Evolutionary conservation across 306 rosid genomes (phyloP), one percentile per base, ranked within the genome.

Genomic region (Gynostemma pentaphyllum): DNA sequence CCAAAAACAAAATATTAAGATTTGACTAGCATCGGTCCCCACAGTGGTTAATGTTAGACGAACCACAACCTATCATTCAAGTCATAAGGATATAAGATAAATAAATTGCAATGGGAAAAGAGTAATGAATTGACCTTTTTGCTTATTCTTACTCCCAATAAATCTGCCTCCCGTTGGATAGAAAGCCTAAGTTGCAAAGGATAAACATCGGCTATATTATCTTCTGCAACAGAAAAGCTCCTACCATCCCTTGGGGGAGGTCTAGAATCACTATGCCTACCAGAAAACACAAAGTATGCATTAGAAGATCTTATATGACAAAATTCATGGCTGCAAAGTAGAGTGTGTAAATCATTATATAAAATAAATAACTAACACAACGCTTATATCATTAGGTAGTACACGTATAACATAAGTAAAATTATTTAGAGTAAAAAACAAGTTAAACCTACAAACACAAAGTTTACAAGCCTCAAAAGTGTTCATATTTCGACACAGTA

Each of bases 141-240:
- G 80, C 95, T 86, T 73, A 92, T 83, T 79, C 83, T 86, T 48
- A 86, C 85, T 73, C 88, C 99, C 74, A 88, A 75, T 23, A 89
- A 81, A 76, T 75, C 78, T 54, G 87, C 76, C 73, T 88, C 97
- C 62, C 72, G 82, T 70, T 72, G 82, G 74, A 81, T 76, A 50
- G 90, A 88, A 75, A 92, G 90, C 77, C 94, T 80, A 41, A 92
- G 96, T 63, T 88, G 94, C 64, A 92, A 81, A 27, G 99, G 99
- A 80, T 92, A 92, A 67, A 92, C 95, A 76, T 88, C 99, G 7
- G 77, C 72, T 71, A 84, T 88, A 80, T 86, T 87, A 76, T 79
- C 82, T 71, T 81, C 85, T 7, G 85, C 82, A 48, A 88, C 90
- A 40, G 87, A 86, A 73, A 88, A 88, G 39, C 78, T 84, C 78